These are phyloP conservation scores for Pseudoneurospora amorphoporcata DNA, from an alignment of 495 filamentous ascomycete genomes.

Conservation along the genomic window DNA sequence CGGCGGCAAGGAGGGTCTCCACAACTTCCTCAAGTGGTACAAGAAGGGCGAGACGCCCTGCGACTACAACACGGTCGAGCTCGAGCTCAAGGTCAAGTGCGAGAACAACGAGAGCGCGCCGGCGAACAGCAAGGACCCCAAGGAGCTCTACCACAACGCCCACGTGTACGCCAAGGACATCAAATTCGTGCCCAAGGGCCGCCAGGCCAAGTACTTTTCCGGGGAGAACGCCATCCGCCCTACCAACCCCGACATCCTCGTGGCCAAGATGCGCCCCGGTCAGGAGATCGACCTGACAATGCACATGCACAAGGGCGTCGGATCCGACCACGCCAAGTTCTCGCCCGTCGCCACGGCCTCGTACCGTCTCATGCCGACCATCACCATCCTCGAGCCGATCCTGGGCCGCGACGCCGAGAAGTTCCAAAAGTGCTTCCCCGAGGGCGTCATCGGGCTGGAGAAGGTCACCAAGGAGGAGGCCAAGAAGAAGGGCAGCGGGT, in stretches of 20 bases:
- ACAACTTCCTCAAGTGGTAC: conserved; percentile 65
- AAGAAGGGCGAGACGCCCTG: conserved; percentile 40
- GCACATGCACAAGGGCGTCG: conserved; percentile 89
- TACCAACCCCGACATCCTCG: conserved; percentile 83
- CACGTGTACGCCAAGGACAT: conserved; percentile 83
- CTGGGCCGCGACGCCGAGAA: conserved; percentile 77
- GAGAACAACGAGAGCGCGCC: conserved; percentile 61
- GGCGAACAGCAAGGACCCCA: conserved; percentile 63
- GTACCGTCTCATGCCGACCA: conserved; percentile 82
- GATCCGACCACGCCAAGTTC: conserved; percentile 94
- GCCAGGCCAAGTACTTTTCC: conserved; percentile 58
- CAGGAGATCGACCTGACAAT: conserved; percentile 75
- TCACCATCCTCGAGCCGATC: conserved; percentile 73
- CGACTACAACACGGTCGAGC: conserved; percentile 71
- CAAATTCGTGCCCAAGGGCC: conserved; percentile 59
- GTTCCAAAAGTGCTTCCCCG: conserved; percentile 82
- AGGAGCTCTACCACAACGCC: conserved; percentile 71
- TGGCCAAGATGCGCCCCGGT: conserved; percentile 88
- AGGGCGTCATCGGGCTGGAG: conserved; percentile 76
- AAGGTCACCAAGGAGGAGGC: conserved; percentile 60
- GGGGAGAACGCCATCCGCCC: conserved; percentile 56
- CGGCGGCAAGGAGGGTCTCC: conserved; percentile 62
- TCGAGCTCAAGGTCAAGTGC: conserved; percentile 66
- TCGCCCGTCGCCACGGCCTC: conserved; percentile 90
- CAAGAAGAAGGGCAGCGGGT: conserved; percentile 46